These are phyloP conservation scores for Trifolium fragiferum DNA, from an alignment of 306 rosid species.

Conservation along the genomic window DNA sequence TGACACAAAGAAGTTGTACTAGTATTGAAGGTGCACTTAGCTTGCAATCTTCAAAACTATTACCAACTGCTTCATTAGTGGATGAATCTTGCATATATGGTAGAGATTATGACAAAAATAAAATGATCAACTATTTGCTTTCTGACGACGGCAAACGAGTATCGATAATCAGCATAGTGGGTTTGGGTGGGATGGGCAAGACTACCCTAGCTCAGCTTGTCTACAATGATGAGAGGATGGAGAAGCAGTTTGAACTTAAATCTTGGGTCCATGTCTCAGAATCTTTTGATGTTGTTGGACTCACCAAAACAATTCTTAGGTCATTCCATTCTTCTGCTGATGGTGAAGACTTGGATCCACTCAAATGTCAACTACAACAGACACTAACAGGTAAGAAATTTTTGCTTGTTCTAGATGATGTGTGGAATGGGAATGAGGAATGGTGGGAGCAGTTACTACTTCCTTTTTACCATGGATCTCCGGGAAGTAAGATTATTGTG, in stretches of 20 bases:
- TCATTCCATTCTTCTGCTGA: neutral
- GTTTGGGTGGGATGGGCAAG: conserved; percentile 19
- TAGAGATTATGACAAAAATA: conserved; percentile 9
- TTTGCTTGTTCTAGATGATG: neutral
- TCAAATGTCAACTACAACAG: neutral
- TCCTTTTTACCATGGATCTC: neutral
- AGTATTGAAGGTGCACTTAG: neutral
- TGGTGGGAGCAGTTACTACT: neutral
- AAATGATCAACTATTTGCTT: neutral
- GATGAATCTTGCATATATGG: conserved; percentile 26
- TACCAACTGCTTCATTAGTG: conserved; percentile 35
- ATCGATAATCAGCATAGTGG: conserved; percentile 4
- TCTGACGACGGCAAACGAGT: neutral
- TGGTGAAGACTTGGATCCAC: neutral
- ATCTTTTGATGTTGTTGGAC: neutral
- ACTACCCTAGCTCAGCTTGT: conserved; percentile 33
- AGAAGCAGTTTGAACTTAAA: neutral
- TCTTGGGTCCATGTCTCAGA: conserved; percentile 7
- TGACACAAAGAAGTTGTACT: neutral
- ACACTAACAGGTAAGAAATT: neutral
- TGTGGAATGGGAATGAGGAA: neutral
- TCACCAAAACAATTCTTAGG: neutral
- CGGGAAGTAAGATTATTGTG: neutral
- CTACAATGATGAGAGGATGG: neutral
- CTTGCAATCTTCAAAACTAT: neutral